Conservation (phyloP, 2,329 filamentous ascomycete species). For the Aspergillus ochraceoroseus region DNA sequence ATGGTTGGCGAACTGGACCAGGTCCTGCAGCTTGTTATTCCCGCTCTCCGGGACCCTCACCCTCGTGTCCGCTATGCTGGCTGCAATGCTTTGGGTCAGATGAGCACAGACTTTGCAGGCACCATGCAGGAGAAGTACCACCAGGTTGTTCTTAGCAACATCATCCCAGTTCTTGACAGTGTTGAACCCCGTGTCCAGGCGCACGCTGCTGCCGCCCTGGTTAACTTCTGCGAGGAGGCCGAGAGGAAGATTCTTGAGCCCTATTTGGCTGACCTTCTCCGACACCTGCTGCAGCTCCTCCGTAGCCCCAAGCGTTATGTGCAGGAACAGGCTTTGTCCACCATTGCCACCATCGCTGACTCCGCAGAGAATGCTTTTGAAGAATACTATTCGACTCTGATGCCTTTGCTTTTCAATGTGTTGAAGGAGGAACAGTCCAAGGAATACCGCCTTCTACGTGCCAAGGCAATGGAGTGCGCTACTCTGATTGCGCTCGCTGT, state of each 20-base stretch:
- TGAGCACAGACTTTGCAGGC: conserved; percentile 98
- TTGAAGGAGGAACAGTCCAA: conserved; percentile 86
- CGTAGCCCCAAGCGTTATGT: conserved; percentile 93
- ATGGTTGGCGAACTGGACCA: conserved; percentile 95
- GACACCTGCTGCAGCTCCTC: conserved; percentile 77
- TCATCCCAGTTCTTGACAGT: conserved; percentile 86
- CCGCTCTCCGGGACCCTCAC: conserved; percentile 81
- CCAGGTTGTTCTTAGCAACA: conserved; percentile 76
- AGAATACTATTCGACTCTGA: conserved; percentile 91
- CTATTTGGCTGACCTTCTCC: conserved; percentile 82
- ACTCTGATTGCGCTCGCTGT: conserved; percentile 91
- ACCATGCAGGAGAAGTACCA: conserved; percentile 98
- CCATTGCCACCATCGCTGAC: conserved; percentile 97
- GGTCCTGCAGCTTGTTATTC: conserved; percentile 90
- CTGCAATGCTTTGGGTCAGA: conserved; percentile 97
- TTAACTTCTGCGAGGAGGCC: conserved; percentile 98
- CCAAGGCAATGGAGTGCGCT: conserved; percentile 98
- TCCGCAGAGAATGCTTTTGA: conserved; percentile 91
- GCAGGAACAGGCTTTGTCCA: conserved; percentile 94
- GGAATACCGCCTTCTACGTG: conserved; percentile 82
- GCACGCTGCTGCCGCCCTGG: conserved; percentile 92
- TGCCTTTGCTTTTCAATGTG: conserved; percentile 90
- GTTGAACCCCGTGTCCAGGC: conserved; percentile 91
- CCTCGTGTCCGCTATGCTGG: conserved; percentile 94
- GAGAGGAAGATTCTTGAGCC: conserved; percentile 88